Evolutionary conservation across 1,284 basidiomycete species (phyloP).

Genomic region (Xerocomus cyaneibrunnescens): DNA sequence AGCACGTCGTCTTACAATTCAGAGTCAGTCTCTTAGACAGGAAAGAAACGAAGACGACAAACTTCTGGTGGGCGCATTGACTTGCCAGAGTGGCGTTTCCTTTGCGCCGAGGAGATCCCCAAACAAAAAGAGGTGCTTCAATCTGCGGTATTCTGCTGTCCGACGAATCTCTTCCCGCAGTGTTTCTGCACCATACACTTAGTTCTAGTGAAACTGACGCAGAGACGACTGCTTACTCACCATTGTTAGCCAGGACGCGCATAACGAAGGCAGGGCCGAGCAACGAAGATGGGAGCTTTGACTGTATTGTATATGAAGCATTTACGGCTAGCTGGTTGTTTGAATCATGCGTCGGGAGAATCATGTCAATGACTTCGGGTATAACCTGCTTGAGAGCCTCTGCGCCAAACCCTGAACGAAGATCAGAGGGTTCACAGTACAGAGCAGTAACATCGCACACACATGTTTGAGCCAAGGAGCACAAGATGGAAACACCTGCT

Average conservation of each 20-base stretch:
- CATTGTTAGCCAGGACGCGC: slow-evolving; percentile 7
- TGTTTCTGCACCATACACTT: neutral
- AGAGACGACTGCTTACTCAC: neutral
- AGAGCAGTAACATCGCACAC: neutral
- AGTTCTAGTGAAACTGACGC: neutral
- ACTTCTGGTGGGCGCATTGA: slow-evolving; percentile 3
- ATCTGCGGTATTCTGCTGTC: slow-evolving; percentile 1
- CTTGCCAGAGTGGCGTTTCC: slow-evolving; percentile 6
- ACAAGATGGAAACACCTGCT: slow-evolving; percentile 4
- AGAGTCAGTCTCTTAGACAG: neutral
- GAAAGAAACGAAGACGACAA: neutral
- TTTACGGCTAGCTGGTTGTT: neutral
- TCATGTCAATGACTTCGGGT: slow-evolving; percentile 6
- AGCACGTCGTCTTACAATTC: slow-evolving; percentile 1
- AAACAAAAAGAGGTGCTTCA: slow-evolving; percentile 9
- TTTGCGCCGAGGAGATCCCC: slow-evolving; percentile 4
- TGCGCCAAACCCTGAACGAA: slow-evolving; percentile 5
- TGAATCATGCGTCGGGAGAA: slow-evolving; percentile 1
- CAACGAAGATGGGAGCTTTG: slow-evolving; percentile 2
- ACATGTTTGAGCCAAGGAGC: slow-evolving; percentile 9
- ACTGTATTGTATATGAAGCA: neutral
- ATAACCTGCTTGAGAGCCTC: slow-evolving; percentile 5
- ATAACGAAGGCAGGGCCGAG: slow-evolving; percentile 8
- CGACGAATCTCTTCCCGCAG: slow-evolving; percentile 7
- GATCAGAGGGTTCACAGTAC: neutral